Conservation (phyloP, 1,139 yeast genomes). For the Pneumocystis carinii region DNA sequence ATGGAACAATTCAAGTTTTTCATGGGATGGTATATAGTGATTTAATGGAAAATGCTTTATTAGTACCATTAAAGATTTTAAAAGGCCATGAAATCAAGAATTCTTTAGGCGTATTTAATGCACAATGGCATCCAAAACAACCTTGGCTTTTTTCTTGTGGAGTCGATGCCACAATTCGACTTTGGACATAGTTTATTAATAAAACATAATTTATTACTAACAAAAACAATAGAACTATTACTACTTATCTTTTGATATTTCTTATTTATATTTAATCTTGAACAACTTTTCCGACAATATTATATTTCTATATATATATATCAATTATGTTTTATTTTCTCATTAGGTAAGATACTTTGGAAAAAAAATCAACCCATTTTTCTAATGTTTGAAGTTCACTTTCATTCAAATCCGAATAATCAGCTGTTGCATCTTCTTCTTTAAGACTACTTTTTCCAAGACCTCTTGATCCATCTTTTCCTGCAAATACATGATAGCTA, state of each 20-base stretch:
- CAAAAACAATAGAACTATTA: too few relatives aligned
- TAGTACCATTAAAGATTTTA: constrained; percentile 89
- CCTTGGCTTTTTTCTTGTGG: constrained; percentile 99
- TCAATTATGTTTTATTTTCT: neutral
- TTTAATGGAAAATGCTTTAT: constrained; percentile 82
- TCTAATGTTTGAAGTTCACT: constrained; percentile 54
- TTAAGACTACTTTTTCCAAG: constrained; percentile 42
- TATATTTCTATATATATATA: neutral
- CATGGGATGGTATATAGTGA: constrained; percentile 96
- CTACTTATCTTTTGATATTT: too few relatives aligned
- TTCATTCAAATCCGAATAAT: constrained; percentile 42
- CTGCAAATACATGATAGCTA: constrained; percentile 58
- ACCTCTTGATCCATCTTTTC: constrained; percentile 63
- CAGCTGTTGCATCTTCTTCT: constrained; percentile 50
- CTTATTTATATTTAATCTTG: neutral
- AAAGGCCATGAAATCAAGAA: constrained; percentile 75
- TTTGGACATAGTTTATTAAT: constrained; percentile 53
- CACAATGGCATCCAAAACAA: constrained; percentile 94
- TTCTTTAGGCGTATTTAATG: constrained; percentile 77
- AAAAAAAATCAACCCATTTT: constrained; percentile 75
- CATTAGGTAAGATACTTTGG: neutral
- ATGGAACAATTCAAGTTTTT: constrained; percentile 84
- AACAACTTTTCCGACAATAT: neutral
- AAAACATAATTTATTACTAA: constrained; percentile 29
- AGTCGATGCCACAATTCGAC: constrained; percentile 89